Base-by-base conservation (phyloP, 2,329 filamentous ascomycete genomes). In the Aspergillus felis region DNA sequence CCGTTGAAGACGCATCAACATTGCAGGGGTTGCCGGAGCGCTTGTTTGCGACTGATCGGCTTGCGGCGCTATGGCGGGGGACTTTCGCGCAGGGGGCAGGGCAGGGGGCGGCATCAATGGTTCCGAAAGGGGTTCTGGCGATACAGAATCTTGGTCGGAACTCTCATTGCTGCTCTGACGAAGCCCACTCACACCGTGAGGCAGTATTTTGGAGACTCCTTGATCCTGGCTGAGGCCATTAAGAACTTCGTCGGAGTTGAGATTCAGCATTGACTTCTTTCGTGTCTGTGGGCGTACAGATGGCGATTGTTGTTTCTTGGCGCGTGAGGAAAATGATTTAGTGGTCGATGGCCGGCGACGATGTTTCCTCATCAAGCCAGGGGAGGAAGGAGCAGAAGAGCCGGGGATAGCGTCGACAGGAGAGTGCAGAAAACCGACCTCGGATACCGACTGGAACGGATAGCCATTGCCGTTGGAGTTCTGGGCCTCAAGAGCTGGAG, bases 21-120 rank as follows among this genome's bases (percentile, higher is more conserved):
- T 96, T 8, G 92, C 91, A 0, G 92, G 92, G 0, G 92, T 96
- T 1, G 91, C 92, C 10, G 90, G 90, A 53, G 86, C 76, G 50
- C 84, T 65, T 27, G 66, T 61, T 53, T 60, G 60, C 50, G 70
- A 61, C 55, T 71, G 63, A 22, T 64, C 51, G 28, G 58, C 55
- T 55, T 75, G 73, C 1, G 74, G 70, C 27, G 63, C 57, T 24
- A 77, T 71, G 29, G 68, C 66, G 17, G 77, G 76, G 17, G 78
- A 79, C 57, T 67, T 76, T 29, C 72, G 70, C 9, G 74, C 68
- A 25, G 70, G 65, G 17, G 78, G 79, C 38, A 80, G 66, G 14
- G 79, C 78, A 22, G 79, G 79, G 25, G 78, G 79, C 41, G 78
- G 76, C 79, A 81, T 81, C 61, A 79, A 66, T 2, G 78, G 74